Base-by-base conservation (phyloP, 169 alveolate genomes). In the Theileria parva region DNA sequence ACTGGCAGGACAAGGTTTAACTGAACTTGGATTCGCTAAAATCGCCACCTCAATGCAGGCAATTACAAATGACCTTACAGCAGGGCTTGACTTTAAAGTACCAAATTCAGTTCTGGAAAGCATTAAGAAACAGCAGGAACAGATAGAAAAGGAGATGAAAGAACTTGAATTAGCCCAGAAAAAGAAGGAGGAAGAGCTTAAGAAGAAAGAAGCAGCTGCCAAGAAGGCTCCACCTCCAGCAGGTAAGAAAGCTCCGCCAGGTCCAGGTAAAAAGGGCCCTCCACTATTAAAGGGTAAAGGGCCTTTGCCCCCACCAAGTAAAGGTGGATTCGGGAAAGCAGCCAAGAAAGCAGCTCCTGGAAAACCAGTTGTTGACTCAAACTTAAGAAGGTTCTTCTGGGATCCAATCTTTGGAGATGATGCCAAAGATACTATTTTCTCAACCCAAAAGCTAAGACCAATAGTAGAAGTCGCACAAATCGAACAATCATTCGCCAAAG, bases 391-490 rank as follows among this genome's bases (percentile, higher is more conserved):
- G 72, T 88, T 94, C 71, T 94, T 93, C 87, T 94, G 97, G 97
- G 97, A 94, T 57, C 95, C 96, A 28, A 88, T 94, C 72, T 93
- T 89, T 74, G 96, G 91, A 59, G 95, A 94, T 44, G 96, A 94
- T 61, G 90, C 89, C 32, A 92, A 88, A 74, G 97, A 95, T 28
- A 94, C 97, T 1, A 79, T 94, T 48, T 94, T 94, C 76, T 94
- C 92, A 23, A 91, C 91, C 50, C 93, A 93, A 32, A 91, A 91
- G 75, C 87, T 91, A 37, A 74, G 87, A 63, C 92, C 92, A 27
- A 89, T 71, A 23, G 88, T 93, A 48, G 92, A 93, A 81, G 93
- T 88, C 69, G 92, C 91, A 64, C 91, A 86, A 9, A 93, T 89
- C 8, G 94, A 92, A 67, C 92, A 87, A 60, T 71, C 91, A 27